Percentiles rank a stretch among this genome's conserved stretches.
phyloP scores from a whole-genome alignment of 2,329 filamentous ascomycete genomes.

The Trichoderma atroviride region DNA sequence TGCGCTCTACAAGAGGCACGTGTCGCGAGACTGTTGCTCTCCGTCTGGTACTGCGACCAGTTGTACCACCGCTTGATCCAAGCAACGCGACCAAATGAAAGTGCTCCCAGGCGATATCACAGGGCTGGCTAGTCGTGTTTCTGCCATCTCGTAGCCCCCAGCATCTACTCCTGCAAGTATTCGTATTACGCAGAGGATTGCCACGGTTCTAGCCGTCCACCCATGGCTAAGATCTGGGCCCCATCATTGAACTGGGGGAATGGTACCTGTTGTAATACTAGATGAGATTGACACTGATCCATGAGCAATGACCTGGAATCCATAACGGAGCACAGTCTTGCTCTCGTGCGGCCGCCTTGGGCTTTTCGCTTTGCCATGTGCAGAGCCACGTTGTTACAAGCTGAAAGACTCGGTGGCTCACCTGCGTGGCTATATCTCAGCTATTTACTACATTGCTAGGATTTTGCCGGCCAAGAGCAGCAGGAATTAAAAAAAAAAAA shows the following conservation, averaged over 20 bases:
- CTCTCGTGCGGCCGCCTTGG: neutral
- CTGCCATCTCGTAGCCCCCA: neutral
- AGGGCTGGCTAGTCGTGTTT: neutral
- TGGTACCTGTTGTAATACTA: neutral
- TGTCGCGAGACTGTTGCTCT: neutral
- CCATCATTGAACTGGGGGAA: neutral
- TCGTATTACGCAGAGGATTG: neutral
- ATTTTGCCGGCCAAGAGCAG: neutral
- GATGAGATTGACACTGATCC: constrained; percentile 20
- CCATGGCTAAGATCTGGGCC: neutral
- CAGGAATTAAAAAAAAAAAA: neutral
- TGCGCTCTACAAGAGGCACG: neutral
- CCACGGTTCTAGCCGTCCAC: neutral
- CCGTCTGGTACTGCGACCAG: neutral
- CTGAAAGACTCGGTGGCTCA: neutral
- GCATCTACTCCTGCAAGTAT: neutral
- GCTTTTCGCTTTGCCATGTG: neutral
- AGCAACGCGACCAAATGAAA: neutral
- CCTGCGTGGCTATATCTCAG: neutral
- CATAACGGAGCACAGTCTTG: neutral
- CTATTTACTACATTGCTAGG: neutral
- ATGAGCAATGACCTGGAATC: neutral
- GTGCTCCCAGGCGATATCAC: neutral
- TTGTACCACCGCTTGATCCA: neutral
- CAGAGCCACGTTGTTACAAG: neutral